Evolutionary conservation across 495 filamentous ascomycete genomes (phyloP).

Genomic region (Penicillium coprophilum): DNA sequence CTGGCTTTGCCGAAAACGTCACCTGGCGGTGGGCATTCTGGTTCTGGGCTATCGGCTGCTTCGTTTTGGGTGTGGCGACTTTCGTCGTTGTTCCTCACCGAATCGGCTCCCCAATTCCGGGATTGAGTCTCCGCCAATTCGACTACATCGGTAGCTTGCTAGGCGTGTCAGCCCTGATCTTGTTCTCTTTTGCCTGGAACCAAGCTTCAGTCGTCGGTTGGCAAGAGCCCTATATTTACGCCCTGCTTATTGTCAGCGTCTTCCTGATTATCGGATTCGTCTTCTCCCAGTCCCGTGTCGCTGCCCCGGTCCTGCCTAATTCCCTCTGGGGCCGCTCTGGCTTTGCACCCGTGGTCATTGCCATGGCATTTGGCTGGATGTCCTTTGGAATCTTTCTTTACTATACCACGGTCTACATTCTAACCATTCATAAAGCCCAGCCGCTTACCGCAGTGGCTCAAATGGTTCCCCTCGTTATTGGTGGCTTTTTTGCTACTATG

Average conservation of each 20-base stretch:
- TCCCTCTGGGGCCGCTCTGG: constrained; percentile 27
- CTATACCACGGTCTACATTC: constrained; percentile 42
- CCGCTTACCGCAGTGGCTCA: constrained; percentile 37
- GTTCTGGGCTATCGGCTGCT: constrained; percentile 50
- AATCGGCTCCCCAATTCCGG: constrained; percentile 26
- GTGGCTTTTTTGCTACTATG: constrained; percentile 35
- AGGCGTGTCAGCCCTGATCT: constrained; percentile 27
- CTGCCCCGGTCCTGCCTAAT: constrained; percentile 24
- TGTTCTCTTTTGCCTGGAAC: no score
- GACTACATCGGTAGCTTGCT: constrained; percentile 49
- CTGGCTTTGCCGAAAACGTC: constrained; percentile 44
- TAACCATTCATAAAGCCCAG: constrained; percentile 25
- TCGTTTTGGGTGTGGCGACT: constrained; percentile 47
- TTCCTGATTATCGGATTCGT: no score
- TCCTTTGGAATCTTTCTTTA: constrained; percentile 45
- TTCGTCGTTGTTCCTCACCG: constrained; percentile 21
- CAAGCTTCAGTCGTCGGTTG: no score
- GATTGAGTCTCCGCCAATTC: constrained; percentile 24
- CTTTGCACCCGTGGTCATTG: constrained; percentile 37
- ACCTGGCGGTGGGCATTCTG: constrained; percentile 66
- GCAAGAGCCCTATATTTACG: no score
- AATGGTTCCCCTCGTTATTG: constrained; percentile 35
- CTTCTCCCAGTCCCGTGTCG: no score
- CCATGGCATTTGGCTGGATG: constrained; percentile 40
- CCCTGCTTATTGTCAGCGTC: no score